These are phyloP conservation scores for Cyphellophora attinorum DNA, from an alignment of 2,329 filamentous ascomycete genomes.

Conservation along the genomic window DNA sequence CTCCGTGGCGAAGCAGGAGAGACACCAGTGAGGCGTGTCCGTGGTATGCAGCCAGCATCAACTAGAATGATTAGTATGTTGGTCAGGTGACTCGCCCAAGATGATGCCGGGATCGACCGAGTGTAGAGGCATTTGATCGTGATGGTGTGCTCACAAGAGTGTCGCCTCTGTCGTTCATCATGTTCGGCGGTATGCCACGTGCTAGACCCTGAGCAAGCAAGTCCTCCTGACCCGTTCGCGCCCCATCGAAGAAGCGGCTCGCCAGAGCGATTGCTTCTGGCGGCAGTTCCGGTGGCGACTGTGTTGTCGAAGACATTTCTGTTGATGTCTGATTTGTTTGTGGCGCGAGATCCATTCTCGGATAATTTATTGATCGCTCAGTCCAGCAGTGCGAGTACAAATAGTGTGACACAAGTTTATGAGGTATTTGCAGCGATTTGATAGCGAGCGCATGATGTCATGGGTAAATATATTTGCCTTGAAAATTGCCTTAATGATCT, in stretches of 20 bases:
- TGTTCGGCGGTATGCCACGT: conserved; percentile 57
- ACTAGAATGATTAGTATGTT: conserved; percentile 25
- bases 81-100: neutral
- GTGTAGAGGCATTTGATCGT: neutral
- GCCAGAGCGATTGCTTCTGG: conserved; percentile 59
- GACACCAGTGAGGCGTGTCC: conserved; percentile 53
- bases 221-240: conserved; percentile 48
- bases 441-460: too few species aligned
- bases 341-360: too few species aligned
- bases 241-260: conserved; percentile 56
- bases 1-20: conserved; percentile 52
- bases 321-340: too few species aligned
- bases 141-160: conserved; percentile 44
- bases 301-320: too few species aligned
- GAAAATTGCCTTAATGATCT: too few species aligned
- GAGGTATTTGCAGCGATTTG: too few species aligned
- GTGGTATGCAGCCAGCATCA: conserved; percentile 66
- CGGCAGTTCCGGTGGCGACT: conserved; percentile 41
- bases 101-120: too few species aligned
- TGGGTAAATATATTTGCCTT: too few species aligned
- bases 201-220: conserved; percentile 55
- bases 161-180: conserved; percentile 66
- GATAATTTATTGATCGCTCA: too few species aligned
- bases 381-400: too few species aligned
- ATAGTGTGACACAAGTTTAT: too few species aligned